Conservation (phyloP, 2,329 filamentous ascomycete species). For the Aspergillus thermomutatus region DNA sequence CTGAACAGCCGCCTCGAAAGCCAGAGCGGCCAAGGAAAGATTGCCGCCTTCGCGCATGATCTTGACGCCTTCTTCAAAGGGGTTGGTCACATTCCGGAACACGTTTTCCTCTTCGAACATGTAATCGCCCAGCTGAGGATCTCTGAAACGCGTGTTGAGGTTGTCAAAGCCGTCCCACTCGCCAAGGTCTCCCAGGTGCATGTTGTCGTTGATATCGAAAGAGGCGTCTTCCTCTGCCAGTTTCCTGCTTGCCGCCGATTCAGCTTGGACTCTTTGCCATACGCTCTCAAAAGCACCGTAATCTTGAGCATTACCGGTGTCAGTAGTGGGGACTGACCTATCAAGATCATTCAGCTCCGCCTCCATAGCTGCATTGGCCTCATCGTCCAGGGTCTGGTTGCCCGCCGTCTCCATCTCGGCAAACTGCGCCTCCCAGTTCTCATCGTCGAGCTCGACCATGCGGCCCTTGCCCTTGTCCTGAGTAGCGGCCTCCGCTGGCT, state of each 20-base stretch:
- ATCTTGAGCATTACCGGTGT: constrained; percentile 63
- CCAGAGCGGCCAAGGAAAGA: constrained; percentile 84
- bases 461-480: constrained; percentile 78
- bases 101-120: constrained; percentile 94
- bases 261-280: constrained; percentile 47
- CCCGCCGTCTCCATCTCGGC: constrained; percentile 70
- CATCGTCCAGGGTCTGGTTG: constrained; percentile 52
- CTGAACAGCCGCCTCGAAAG: constrained; percentile 93
- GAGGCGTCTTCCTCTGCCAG: constrained; percentile 64
- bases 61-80: constrained; percentile 87
- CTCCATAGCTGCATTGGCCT: constrained; percentile 74
- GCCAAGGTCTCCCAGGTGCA: constrained; percentile 68
- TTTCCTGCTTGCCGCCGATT: constrained; percentile 47
- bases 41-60: constrained; percentile 95
- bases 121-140: constrained; percentile 82
- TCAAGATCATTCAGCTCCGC: constrained; percentile 86
- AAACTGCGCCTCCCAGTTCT: constrained; percentile 96
- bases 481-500: constrained; percentile 40
- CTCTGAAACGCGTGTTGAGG: constrained; percentile 64
- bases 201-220: constrained; percentile 44
- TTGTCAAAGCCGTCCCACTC: constrained; percentile 77
- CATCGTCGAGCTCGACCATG: constrained; percentile 87
- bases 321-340: constrained; percentile 64
- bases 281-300: constrained; percentile 88
- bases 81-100: constrained; percentile 75